Base-by-base conservation (phyloP, 2,329 filamentous ascomycete genomes). In the Plectosphaerella cucumerina region DNA sequence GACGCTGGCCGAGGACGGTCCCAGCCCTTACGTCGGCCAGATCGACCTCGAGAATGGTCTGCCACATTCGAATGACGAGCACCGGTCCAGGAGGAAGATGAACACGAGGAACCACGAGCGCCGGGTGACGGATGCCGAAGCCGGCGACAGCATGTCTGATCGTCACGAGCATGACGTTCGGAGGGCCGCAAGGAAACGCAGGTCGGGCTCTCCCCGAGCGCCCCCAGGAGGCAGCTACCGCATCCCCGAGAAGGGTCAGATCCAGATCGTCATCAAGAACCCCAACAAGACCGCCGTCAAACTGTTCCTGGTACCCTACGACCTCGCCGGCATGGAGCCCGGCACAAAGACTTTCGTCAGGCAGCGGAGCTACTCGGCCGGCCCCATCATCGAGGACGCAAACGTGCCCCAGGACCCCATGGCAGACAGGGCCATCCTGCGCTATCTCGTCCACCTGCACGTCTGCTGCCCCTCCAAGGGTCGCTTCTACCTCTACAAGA, bases 201-300 rank as follows among this genome's bases (percentile, higher is more conserved):
- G 57, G 26, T 76, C 81, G 12, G 70, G 73, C 35, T 65, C 65
- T 2, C 63, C 63, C 10, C 68, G 63, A 67, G 82, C 86, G 15
- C 89, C 91, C 1, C 88, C 90, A 0, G 90, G 91, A 8, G 93
- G 94, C 34, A 90, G 89, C 62, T 99, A 97, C 66, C 86, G 94
- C 42, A 96, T 99, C 49, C 94, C 94, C 0, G 86, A 94, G 62
- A 88, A 92, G 66, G 94, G 94, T 0, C 94, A 97, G 68, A 76
- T 99, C 14, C 94, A 99, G 62, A 96, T 99, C 56, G 87, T 99
- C 55, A 90, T 99, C 66, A 97, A 97, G 67, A 99, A 97, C 61
- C 93, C 92, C 15, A 96, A 97, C 72, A 97, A 97, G 65, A 97
- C 94, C 4, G 94, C 94, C 1, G 93, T 97, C 50, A 97, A 99